Conservation (phyloP, 768 basidiomycete genomes). For the Tricholoma saponaceum region DNA sequence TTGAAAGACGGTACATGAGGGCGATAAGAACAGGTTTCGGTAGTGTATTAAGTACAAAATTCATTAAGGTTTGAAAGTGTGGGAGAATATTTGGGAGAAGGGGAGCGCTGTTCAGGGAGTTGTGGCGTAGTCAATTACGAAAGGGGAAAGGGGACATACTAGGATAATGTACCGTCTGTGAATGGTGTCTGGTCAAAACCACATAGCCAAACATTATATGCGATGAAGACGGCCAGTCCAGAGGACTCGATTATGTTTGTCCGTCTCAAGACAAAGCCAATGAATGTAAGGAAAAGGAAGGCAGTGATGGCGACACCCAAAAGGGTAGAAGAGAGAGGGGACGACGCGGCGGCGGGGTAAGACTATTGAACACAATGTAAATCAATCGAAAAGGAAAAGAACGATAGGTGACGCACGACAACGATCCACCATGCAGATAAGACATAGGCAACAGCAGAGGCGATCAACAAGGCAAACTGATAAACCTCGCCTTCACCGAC, state of each 20-base stretch:
- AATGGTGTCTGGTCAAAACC: slow-evolving; percentile 74
- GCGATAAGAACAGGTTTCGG: slow-evolving; percentile 82
- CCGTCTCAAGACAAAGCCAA: slow-evolving; percentile 83
- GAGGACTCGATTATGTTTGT: slow-evolving; percentile 94
- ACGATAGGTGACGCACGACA: slow-evolving; percentile 43
- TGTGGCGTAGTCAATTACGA: not conserved
- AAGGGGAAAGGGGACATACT: slow-evolving; percentile 43
- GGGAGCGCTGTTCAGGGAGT: slow-evolving; percentile 49
- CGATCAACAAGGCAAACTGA: slow-evolving; percentile 74
- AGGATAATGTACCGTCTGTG: slow-evolving; percentile 70
- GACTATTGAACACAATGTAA: slow-evolving; percentile 37
- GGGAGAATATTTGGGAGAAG: slow-evolving; percentile 76
- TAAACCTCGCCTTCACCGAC: slow-evolving; percentile 68
- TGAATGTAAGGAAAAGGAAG: slow-evolving; percentile 85
- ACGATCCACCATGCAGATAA: slow-evolving; percentile 86
- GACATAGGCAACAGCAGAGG: slow-evolving; percentile 76
- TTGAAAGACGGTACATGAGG: slow-evolving; percentile 73
- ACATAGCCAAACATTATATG: slow-evolving; percentile 89
- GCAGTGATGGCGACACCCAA: slow-evolving; percentile 86
- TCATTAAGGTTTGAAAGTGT: slow-evolving; percentile 72
- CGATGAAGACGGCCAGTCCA: slow-evolving; percentile 81
- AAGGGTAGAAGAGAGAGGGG: slow-evolving; percentile 84
- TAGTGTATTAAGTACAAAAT: slow-evolving; percentile 81
- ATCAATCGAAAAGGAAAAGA: not conserved
- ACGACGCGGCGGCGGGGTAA: slow-evolving; percentile 78